phyloP scores from a whole-genome alignment of 495 filamentous ascomycete species.

The Parathielavia hyrcaniae region DNA sequence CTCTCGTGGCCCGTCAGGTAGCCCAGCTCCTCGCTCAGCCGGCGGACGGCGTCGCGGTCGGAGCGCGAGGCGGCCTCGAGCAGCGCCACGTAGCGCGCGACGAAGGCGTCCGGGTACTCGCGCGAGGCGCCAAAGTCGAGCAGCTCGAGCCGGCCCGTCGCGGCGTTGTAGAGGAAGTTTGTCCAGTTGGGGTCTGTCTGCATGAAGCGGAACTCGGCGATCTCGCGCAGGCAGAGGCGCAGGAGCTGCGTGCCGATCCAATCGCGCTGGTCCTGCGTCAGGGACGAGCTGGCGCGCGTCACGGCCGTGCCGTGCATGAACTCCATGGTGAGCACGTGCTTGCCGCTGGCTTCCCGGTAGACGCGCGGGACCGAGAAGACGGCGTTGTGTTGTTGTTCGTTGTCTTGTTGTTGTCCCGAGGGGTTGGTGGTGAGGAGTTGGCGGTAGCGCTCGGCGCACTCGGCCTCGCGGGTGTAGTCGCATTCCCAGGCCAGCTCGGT shows the following conservation, averaged over 20 bases:
- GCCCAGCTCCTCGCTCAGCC: constrained; percentile 72
- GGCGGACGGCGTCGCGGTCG: constrained; percentile 56
- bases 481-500: constrained; percentile 94
- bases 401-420: too few relatives aligned
- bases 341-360: constrained; percentile 71
- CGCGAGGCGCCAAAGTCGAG: constrained; percentile 92
- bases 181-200: constrained; percentile 99
- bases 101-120: constrained; percentile 75
- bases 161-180: constrained; percentile 89
- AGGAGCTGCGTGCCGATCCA: constrained; percentile 92
- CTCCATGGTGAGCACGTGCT: constrained; percentile 88
- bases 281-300: constrained; percentile 64
- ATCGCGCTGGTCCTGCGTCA: constrained; percentile 76
- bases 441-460: constrained; percentile 67
- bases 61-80: constrained; percentile 68
- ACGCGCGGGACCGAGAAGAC: constrained; percentile 76
- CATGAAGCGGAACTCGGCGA: constrained; percentile 93
- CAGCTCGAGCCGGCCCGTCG: constrained; percentile 70
- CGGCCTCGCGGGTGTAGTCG: constrained; percentile 84
- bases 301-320: constrained; percentile 83
- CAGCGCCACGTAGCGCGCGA: constrained; percentile 67
- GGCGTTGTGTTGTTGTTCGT: constrained; percentile 35
- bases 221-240: constrained; percentile 86
- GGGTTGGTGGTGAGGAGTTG: constrained; percentile 51
- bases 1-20: constrained; percentile 90